Base-by-base conservation (phyloP, 495 filamentous ascomycete species). In the Articulospora tetracladia region DNA sequence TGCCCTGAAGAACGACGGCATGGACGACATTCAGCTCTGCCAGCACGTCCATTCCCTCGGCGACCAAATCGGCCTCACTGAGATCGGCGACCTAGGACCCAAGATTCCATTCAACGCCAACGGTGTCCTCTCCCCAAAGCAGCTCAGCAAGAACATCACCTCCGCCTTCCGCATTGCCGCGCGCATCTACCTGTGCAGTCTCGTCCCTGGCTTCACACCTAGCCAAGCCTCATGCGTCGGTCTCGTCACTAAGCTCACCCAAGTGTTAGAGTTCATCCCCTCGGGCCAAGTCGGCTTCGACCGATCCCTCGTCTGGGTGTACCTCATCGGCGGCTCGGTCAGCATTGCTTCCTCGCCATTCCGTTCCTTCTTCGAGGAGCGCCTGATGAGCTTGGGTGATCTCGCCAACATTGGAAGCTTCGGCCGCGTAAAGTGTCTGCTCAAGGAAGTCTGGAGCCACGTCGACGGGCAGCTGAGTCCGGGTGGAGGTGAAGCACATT, bases 141-240 rank as follows among this genome's bases (percentile, higher is more conserved):
- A 89, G 63, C 79, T 98, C 56, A 88, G 84, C 68, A 87, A 84
- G 69, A 95, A 91, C 74, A 93, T 97, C 73, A 93, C 90, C 3
- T 78, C 85, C 47, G 84, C 95, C 32, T 98, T 96, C 86, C 90
- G 93, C 63, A 74, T 93, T 48, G 94, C 93, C 1, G 94, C 94
- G 0, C 87, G 93, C 53, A 92, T 98, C 73, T 97, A 97, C 76
- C 85, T 98, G 8, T 96, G 91, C 85, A 90, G 87, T 63, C 80
- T 98, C 23, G 91, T 98, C 0, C 94, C 94, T 1, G 92, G 91
- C 27, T 93, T 91, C 70, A 83, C 88, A 62, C 87, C 87, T 25
- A 76, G 77, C 57, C 86, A 92, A 63, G 72, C 75, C 0, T 87
- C 83, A 76, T 92, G 83, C 69, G 70, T 83, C 52, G 85, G 87